Evolutionary conservation across 2,329 filamentous ascomycete species (phyloP).

Genomic region (Hymenoscyphus albidus): DNA sequence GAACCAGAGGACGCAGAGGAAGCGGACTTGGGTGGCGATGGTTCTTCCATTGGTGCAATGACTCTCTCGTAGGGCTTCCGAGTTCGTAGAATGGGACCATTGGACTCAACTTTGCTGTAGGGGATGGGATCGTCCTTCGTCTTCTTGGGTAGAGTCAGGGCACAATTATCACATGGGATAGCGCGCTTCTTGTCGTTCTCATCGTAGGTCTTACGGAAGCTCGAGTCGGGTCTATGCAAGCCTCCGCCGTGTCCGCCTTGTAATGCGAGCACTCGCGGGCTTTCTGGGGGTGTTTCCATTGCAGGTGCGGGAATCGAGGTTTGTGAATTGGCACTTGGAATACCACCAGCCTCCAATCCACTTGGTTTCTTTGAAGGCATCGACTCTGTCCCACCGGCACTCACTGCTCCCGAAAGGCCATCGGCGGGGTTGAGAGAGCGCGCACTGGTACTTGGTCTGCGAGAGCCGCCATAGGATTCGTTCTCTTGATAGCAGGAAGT

Average conservation of each 20-base stretch:
- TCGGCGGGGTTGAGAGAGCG: conserved; percentile 27
- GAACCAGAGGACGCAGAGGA: conserved; percentile 27
- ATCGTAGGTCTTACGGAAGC: conserved; percentile 60
- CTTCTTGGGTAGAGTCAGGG: conserved; percentile 57
- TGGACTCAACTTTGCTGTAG: conserved; percentile 22
- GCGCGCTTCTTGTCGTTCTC: conserved; percentile 61
- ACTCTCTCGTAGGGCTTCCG: conserved; percentile 58
- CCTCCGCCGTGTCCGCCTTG: conserved; percentile 27
- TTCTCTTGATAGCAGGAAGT: conserved; percentile 53
- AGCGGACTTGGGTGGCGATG: conserved; percentile 30
- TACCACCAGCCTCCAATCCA: conserved; percentile 8
- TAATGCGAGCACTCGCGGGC: conserved; percentile 44
- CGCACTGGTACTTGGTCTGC: conserved; percentile 29
- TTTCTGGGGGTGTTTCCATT: conserved; percentile 56
- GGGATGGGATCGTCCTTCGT: conserved; percentile 31
- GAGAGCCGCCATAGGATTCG: conserved; percentile 19
- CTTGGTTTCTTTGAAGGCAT: conserved; percentile 21
- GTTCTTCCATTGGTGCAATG: conserved; percentile 36
- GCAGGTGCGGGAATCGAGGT: conserved; percentile 37
- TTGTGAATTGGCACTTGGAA: conserved; percentile 29
- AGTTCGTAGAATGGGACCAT: conserved; percentile 56
- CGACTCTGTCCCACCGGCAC: conserved; percentile 18
- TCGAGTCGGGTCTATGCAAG: conserved; percentile 50
- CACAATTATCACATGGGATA: conserved; percentile 65
- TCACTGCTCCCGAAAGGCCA: conserved; percentile 17